Conservation (phyloP, 345 rosid species). For the Viola odorata region DNA sequence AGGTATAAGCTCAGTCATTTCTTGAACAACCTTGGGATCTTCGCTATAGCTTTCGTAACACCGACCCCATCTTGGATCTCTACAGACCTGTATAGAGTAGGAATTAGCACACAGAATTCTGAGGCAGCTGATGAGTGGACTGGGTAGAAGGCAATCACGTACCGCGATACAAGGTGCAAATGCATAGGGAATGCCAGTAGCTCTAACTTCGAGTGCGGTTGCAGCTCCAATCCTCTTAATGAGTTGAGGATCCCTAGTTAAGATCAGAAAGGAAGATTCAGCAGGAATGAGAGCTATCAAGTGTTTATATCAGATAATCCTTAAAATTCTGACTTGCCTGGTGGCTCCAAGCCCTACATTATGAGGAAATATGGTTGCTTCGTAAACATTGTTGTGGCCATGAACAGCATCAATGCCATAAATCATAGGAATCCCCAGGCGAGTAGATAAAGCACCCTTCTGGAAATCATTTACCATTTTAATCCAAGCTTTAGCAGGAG, state of each 20-base stretch:
- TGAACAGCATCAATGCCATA: constrained; percentile 88
- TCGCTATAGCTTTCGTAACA: constrained; percentile 83
- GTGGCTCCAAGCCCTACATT: constrained; percentile 84
- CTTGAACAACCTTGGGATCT: constrained; percentile 45
- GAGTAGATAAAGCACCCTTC: constrained; percentile 45
- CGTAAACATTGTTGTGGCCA: constrained; percentile 68
- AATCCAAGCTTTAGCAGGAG: constrained; percentile 67
- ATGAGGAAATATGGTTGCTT: constrained; percentile 84
- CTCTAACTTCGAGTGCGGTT: constrained; percentile 41
- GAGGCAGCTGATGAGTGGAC: no score
- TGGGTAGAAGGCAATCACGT: not conserved
- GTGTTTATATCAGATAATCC: no score
- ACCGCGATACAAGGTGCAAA: constrained; percentile 81
- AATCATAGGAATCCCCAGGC: constrained; percentile 81
- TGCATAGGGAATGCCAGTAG: constrained; percentile 65
- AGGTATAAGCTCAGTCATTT: no score
- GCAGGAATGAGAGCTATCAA: no score
- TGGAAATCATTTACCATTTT: constrained; percentile 43
- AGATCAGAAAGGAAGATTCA: no score
- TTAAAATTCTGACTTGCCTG: constrained; percentile 23
- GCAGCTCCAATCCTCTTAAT: constrained; percentile 54
- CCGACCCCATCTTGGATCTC: constrained; percentile 85
- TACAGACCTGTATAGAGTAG: constrained; percentile 41
- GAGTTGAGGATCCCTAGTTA: constrained; percentile 52
- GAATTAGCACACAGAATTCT: no score